A percentile compares a stretch with the other conserved stretches of the same genome.
These are phyloP conservation scores for Chrysoporthe cubensis DNA, from an alignment of 2,329 filamentous ascomycete genomes.

Conservation along the genomic window DNA sequence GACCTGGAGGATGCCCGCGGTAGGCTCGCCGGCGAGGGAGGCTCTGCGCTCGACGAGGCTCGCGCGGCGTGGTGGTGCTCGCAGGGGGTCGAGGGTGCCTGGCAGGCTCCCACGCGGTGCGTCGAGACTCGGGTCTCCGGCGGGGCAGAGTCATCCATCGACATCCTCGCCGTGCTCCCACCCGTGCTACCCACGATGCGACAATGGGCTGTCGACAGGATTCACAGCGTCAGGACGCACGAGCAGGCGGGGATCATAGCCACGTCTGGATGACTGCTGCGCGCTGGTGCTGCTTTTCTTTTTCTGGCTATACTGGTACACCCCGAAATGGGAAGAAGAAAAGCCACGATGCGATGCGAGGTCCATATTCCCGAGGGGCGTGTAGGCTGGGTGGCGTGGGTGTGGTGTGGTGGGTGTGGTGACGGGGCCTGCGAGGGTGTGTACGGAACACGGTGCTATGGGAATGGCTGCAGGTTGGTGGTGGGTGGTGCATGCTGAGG, in stretches of 20 bases:
- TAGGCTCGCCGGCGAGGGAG: too few relatives aligned
- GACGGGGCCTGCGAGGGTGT: too few relatives aligned
- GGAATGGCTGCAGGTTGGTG: too few relatives aligned
- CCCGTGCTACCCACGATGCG: background rate
- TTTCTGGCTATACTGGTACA: background rate
- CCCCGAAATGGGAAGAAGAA: background rate
- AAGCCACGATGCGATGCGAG: background rate
- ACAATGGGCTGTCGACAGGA: background rate
- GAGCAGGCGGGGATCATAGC: background rate
- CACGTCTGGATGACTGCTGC: background rate
- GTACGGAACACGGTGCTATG: too few relatives aligned
- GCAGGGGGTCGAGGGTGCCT: too few relatives aligned
- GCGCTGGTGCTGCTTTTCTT: background rate
- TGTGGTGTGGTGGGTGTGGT: background rate
- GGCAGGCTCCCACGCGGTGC: too few relatives aligned
- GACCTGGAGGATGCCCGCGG: too few relatives aligned
- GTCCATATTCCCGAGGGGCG: background rate
- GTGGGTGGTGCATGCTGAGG: background rate
- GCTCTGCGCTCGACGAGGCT: too few relatives aligned
- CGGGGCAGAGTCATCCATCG: too few relatives aligned
- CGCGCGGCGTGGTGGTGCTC: too few relatives aligned
- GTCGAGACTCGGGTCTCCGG: too few relatives aligned
- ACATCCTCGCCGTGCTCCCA: too few relatives aligned
- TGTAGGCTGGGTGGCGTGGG: background rate
- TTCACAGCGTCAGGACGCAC: background rate